Evolutionary conservation across 257 asterid genomes (phyloP), one percentile per base, ranked within the genome.

Genomic region (Echites panduratus): DNA sequence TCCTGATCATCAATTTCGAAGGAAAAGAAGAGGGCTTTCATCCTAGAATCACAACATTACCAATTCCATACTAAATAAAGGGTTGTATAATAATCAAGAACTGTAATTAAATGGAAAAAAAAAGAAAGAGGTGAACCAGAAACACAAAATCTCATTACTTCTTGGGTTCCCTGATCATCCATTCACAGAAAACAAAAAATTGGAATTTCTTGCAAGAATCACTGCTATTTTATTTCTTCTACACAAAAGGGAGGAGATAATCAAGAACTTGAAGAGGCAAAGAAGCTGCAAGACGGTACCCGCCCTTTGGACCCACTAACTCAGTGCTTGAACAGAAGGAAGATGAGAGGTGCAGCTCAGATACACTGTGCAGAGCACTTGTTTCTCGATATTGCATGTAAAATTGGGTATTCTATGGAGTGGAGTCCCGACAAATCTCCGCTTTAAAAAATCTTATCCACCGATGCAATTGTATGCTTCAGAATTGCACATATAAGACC

Each of bases 401-500:
- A 6, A 7, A n/a, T 41, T 41, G 0, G 45, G 7, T 7, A 2
- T 40, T 3, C 43, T 40, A 6, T 40, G 43, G 43, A 40, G 7
- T 5, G 45, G 45, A 41, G 45, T 41, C 9, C 0, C 7, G 9
- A 41, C 5, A 41, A 41, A 41, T 41, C 7, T 41, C 24, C 38
- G 19, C 9, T 49, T 29, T 16, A 59, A n/a, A 64, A n/a, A 64
- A 73, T 74, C 77, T 68, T 65, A 74, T 74, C 77, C 77, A 40
- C 72, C 9, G 26, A 17, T 58, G 43, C 44, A 1, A 44, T 44
- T 26, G 69, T 47, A 58, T 26, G 12, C 24, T 43, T 44, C 20
- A 13, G 32, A 19, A 11, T 53, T 11, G 43, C 5, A 12, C 38
- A 35, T 9, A 7, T 32, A 3, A 32, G 1, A 32, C 38, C 1